phyloP scores from a whole-genome alignment of 345 rosid genomes.

The Gossypioides kirkii region DNA sequence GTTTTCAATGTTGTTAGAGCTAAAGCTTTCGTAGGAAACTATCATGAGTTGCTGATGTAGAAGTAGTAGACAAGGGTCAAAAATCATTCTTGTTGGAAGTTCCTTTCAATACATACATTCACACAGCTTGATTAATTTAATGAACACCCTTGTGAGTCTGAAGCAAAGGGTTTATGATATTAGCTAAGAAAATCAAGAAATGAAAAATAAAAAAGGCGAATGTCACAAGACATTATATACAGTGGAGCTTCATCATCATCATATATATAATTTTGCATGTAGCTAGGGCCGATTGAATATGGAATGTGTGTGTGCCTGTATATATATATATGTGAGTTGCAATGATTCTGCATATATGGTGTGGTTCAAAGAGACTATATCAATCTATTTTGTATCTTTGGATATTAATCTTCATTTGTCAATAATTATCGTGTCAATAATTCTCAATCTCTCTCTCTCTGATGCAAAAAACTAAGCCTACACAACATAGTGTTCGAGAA shows the following conservation, averaged over 20 bases:
- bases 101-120: neutral
- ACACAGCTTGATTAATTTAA: neutral
- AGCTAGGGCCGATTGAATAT: neutral
- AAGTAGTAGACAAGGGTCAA: neutral
- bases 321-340: too few relatives aligned
- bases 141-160: neutral
- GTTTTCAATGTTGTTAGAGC: conserved; percentile 6
- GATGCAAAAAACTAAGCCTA: conserved; percentile 61
- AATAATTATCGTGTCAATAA: neutral
- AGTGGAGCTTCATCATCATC: neutral
- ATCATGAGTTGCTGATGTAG: neutral
- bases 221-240: neutral
- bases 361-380: neutral
- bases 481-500: too few relatives aligned
- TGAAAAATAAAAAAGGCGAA: neutral
- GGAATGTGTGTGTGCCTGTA: too few relatives aligned
- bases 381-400: neutral
- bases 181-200: neutral
- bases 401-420: neutral
- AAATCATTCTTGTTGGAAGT: conserved; percentile 11
- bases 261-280: neutral
- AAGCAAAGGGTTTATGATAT: neutral
- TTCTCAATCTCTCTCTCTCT: neutral
- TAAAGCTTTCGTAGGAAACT: neutral
- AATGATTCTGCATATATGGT: neutral